phyloP scores from a whole-genome alignment of 352 stramenopile species.

The Globisporangium orthogonon region DNA sequence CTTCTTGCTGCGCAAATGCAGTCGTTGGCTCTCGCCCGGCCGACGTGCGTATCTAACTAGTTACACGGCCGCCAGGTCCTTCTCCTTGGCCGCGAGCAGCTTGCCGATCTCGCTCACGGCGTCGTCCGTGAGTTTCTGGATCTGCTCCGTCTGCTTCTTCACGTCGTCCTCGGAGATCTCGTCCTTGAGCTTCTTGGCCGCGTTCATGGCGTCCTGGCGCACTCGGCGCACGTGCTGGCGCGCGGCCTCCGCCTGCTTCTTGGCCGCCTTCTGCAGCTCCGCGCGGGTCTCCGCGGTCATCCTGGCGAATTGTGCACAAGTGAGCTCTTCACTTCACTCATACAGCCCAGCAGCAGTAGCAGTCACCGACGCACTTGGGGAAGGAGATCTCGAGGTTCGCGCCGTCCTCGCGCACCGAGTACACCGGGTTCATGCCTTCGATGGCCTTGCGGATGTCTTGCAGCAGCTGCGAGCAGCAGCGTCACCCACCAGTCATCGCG shows the following conservation, averaged over 20 bases:
- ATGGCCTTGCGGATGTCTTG: slow-evolving; percentile 68
- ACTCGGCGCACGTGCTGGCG: slow-evolving; percentile 80
- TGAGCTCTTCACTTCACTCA: background rate
- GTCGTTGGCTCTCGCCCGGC: background rate
- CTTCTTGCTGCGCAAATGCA: no score
- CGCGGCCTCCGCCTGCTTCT: slow-evolving; percentile 79
- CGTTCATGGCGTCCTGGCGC: slow-evolving; percentile 81
- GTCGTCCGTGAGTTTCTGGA: slow-evolving; percentile 79
- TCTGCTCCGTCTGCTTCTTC: slow-evolving; percentile 66
- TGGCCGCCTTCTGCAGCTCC: slow-evolving; percentile 69
- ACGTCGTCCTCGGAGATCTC: slow-evolving; percentile 70
- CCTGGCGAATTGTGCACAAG: slow-evolving; percentile 14
- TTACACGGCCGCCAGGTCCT: slow-evolving; percentile 65
- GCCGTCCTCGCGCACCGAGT: slow-evolving; percentile 61
- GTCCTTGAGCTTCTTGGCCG: slow-evolving; percentile 81
- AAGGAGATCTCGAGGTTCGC: slow-evolving; percentile 70
- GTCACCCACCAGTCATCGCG: background rate
- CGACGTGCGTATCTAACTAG: background rate
- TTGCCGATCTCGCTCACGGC: slow-evolving; percentile 62
- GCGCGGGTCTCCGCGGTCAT: slow-evolving; percentile 83
- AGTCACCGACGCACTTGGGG: slow-evolving; percentile 46
- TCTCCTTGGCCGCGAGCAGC: slow-evolving; percentile 72
- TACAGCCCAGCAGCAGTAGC: background rate
- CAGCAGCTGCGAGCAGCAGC: slow-evolving; percentile 33
- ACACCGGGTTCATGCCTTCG: slow-evolving; percentile 71